Percentiles rank a stretch among this genome's conserved stretches.
These are phyloP conservation scores for Jamesozyma hellenica DNA, from an alignment of 805 yeast genomes.

Conservation along the genomic window DNA sequence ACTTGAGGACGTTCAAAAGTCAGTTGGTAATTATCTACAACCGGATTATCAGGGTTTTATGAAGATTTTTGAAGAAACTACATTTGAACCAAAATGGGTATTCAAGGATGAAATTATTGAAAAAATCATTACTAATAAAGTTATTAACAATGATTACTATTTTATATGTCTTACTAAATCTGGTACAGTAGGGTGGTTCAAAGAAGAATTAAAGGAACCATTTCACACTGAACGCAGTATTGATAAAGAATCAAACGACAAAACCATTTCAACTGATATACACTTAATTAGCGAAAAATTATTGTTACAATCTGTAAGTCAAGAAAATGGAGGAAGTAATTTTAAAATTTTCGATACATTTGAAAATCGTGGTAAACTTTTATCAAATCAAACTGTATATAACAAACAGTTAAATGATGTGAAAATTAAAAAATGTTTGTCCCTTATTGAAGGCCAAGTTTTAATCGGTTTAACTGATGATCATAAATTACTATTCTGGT, in stretches of 20 bases:
- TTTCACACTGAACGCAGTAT: neutral
- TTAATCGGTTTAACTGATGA: too few relatives aligned
- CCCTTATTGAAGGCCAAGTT: too few relatives aligned
- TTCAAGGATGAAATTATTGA: constrained; percentile 21
- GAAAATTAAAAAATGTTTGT: too few relatives aligned
- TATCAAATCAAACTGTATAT: too few relatives aligned
- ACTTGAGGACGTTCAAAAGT: too few relatives aligned
- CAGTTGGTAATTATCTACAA: neutral
- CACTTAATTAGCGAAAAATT: constrained; percentile 12
- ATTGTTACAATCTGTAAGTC: constrained; percentile 16
- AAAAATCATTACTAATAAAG: constrained; percentile 13
- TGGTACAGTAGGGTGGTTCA: constrained; percentile 29
- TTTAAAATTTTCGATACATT: constrained; percentile 20
- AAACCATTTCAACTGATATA: too few relatives aligned
- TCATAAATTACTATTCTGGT: too few relatives aligned
- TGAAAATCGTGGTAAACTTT: constrained; percentile 11
- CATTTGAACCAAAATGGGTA: constrained; percentile 19
- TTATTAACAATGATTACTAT: constrained; percentile 20
- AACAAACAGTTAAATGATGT: too few relatives aligned
- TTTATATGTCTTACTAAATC: constrained; percentile 19
- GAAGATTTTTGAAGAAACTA: constrained; percentile 6
- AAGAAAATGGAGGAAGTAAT: constrained; percentile 5
- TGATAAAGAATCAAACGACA: too few relatives aligned
- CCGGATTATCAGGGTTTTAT: constrained; percentile 32
- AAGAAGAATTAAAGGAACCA: constrained; percentile 19